Evolutionary conservation across 805 yeast species (phyloP), one percentile per base, ranked within the genome.

Genomic region (Naumovozyma baii): DNA sequence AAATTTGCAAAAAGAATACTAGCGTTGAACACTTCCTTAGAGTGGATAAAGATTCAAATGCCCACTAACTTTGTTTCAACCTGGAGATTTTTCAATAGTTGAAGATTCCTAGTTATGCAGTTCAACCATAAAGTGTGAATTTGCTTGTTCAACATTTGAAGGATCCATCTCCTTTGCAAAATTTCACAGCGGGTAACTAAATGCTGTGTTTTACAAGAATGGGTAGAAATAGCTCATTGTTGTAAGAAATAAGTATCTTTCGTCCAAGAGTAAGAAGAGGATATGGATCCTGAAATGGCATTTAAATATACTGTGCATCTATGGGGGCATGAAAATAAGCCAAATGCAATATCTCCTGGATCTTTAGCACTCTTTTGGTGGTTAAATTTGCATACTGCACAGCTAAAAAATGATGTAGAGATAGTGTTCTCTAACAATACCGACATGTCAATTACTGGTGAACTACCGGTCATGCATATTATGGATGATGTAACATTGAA

Each of bases 351-450:
- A 5, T 51, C 54, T 8, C 57, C 57, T 3, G 62, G 55, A 22
- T 54, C 62, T 37, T 40, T 58, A 10, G 64, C 61, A 2, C 36
- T 59, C 10, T 44, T 40, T 28, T 54, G 62, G 61, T 48, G 45
- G 31, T 28, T 55, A 18, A 45, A 49, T 18, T 38, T 42, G 2
- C 17, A 39, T 13, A 45, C 35, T 15, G 26, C 19, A 12, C 19
- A 16, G 2, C 12, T 31, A 18, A 7, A 22, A 10, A 7, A 22
- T 7, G 38, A 35, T 7, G 42, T 47, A 43, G 62, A 59, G 29
- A 52, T 80, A 2, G 68, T 76, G 7, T 69, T 78, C 2, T 76
- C 83, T 2, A 73, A 75, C 39, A 78, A 80, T 52, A 70, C 78
- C 10, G 74, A 73, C 48, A 40, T 73, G 8, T 72, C 83, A 1